These are phyloP conservation scores for Polysphondylium violaceum DNA, from an alignment of 78 protist species.

Conservation along the genomic window DNA sequence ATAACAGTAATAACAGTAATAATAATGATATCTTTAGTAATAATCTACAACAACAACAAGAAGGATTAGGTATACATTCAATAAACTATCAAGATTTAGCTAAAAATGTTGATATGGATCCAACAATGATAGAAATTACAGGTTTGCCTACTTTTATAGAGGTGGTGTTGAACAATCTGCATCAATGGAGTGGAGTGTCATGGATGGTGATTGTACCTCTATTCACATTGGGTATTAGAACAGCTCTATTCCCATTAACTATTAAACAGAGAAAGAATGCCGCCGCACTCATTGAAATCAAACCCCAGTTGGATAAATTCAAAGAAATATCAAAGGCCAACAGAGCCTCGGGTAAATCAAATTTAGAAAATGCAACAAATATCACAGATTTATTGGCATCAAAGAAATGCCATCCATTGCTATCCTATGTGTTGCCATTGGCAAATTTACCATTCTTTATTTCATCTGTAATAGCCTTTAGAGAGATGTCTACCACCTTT, in stretches of 20 bases:
- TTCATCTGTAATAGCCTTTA: conserved; percentile 41
- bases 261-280: conserved; percentile 44
- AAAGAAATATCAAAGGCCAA: conserved; percentile 29
- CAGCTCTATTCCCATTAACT: conserved; percentile 42
- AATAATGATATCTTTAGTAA: no score
- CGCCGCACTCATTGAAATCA: conserved; percentile 25
- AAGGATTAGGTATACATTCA: no score
- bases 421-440: conserved; percentile 26
- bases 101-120: conserved; percentile 12
- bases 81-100: not conserved
- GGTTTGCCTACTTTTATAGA: conserved; percentile 70
- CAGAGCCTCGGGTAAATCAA: not conserved
- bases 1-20: no score
- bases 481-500: conserved; percentile 52
- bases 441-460: conserved; percentile 57
- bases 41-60: no score
- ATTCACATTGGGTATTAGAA: conserved; percentile 23
- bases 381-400: conserved; percentile 34
- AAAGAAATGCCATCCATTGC: conserved; percentile 61
- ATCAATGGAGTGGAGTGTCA: conserved; percentile 14
- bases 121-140: conserved; percentile 37
- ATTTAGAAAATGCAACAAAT: not conserved
- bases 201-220: conserved; percentile 68
- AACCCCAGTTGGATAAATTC: conserved; percentile 63
- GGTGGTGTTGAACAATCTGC: conserved; percentile 24